Evolutionary conservation across 495 filamentous ascomycete species (phyloP).

Genomic region (Saxispiralis lemnorum): DNA sequence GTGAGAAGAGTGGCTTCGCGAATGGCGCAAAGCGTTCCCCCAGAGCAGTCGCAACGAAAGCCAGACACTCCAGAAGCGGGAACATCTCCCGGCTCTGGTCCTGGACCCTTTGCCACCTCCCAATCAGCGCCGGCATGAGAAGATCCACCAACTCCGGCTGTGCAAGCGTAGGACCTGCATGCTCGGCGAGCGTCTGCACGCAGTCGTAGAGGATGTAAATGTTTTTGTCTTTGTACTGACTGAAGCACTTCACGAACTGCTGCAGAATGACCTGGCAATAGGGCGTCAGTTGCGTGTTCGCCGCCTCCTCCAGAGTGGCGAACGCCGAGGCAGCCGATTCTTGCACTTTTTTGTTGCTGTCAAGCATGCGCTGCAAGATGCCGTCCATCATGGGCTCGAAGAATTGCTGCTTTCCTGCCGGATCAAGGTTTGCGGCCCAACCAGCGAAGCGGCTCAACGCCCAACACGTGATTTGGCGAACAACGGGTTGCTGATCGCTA

Average conservation of each 20-base stretch:
- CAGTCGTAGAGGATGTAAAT: slow-evolving; percentile 99
- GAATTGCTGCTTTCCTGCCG: slow-evolving; percentile 50
- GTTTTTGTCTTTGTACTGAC: slow-evolving; percentile 91
- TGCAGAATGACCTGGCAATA: slow-evolving; percentile 81
- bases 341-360: slow-evolving; percentile 93
- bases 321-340: slow-evolving; percentile 93
- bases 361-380: slow-evolving; percentile 81
- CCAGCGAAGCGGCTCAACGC: slow-evolving; percentile 82
- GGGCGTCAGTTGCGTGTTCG: slow-evolving; percentile 55
- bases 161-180: slow-evolving; percentile 63
- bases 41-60: slow-evolving; percentile 80
- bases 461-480: slow-evolving; percentile 96
- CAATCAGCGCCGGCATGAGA: slow-evolving; percentile 87
- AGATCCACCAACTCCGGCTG: slow-evolving; percentile 60
- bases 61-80: slow-evolving; percentile 83
- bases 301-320: slow-evolving; percentile 88
- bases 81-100: slow-evolving; percentile 90
- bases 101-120: slow-evolving; percentile 68
- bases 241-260: slow-evolving; percentile 84
- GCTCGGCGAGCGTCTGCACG: slow-evolving; percentile 89
- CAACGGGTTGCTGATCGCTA: slow-evolving; percentile 73
- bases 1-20: slow-evolving; percentile 61
- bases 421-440: slow-evolving; percentile 68
- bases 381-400: slow-evolving; percentile 98
- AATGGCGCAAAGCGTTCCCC: slow-evolving; percentile 68